Percentiles rank a stretch among this genome's conserved stretches.
Conservation (phyloP, 2,329 filamentous ascomycete species). For the Pseudopithomyces maydicus region DNA sequence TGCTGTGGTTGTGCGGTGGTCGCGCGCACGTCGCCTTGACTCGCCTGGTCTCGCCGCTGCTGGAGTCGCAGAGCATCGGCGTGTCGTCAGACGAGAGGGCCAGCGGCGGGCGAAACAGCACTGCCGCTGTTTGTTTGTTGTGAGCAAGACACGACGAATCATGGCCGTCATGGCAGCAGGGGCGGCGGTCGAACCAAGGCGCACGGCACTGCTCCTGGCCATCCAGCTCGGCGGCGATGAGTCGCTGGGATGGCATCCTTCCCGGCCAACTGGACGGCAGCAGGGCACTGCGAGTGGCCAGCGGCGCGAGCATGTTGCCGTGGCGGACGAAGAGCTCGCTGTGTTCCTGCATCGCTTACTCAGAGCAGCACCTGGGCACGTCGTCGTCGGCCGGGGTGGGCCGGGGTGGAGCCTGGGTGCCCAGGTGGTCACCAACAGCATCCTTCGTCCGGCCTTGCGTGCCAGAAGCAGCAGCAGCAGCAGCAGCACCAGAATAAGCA, state of each 20-base stretch:
- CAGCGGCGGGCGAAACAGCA: neutral
- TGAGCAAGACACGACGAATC: neutral
- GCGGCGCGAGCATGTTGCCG: neutral
- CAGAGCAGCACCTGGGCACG: constrained; percentile 16
- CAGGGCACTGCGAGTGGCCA: neutral
- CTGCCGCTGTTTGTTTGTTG: constrained; percentile 9
- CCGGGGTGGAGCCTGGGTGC: constrained; percentile 10
- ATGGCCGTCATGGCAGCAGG: neutral
- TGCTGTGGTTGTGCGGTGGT: no score
- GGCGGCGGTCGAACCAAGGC: neutral
- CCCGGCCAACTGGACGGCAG: neutral
- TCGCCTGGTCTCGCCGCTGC: no score
- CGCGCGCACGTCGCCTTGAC: neutral
- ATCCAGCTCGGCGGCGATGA: neutral
- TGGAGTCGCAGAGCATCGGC: no score
- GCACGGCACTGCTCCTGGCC: neutral
- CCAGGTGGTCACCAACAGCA: constrained; percentile 9
- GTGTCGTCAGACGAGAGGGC: neutral
- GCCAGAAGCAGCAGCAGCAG: no score
- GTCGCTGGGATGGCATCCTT: constrained; percentile 1
- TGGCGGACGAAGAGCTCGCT: neutral
- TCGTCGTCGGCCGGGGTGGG: constrained; percentile 8
- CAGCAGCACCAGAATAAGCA: neutral
- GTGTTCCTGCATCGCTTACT: constrained; percentile 34
- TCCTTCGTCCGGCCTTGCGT: neutral